Base-by-base conservation (phyloP, 148 eudicot genomes). In the Cornus controversa region DNA sequence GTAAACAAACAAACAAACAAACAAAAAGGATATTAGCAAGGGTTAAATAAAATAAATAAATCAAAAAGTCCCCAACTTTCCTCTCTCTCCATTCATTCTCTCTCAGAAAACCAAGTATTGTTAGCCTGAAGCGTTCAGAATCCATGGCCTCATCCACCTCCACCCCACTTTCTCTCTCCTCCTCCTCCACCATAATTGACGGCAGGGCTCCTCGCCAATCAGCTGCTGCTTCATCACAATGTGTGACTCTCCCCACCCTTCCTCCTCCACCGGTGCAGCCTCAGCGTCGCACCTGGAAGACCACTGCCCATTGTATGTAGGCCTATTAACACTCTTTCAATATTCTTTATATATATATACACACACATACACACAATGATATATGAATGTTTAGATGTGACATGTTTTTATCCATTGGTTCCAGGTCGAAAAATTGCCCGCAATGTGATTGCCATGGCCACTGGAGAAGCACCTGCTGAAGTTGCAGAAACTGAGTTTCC, bases 381-480 rank as follows among this genome's bases (percentile, higher is more conserved):
- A 40, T 40, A 9, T 13, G 57, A 13, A 50, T 50, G 18, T 50
- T 50, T 15, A 50, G 18, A 50, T 13, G 57, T 13, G 1, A 50
- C 20, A 16, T 45, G 18, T 50, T 50, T 50, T 16, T 70, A 37
- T 1, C 50, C n/a, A 53, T 66, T 10, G 26, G 34, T 78, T 70
- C 69, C 84, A 94, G 97, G 94, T 77, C 66, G 84, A 47, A 94
- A 88, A 87, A 64, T 90, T n/a, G 93, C 90, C 15, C 86, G 99
- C 81, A 89, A 91, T 81, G 97, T 93, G 14, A 86, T 70, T 25
- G 88, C 96, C 26, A 85, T 89, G 97, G 93, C 97, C 11, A 87
- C 97, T 7, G 93, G 96, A 75, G 99, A 95, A 76, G 90, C 89
- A 40, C 87, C 92, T 24, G 73, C 82, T 50, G 90, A 80, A 66